A percentile compares a stretch with the other conserved stretches of the same genome.
Conservation (phyloP, 2,329 filamentous ascomycete species). For the Dothideomycetes sp. region DNA sequence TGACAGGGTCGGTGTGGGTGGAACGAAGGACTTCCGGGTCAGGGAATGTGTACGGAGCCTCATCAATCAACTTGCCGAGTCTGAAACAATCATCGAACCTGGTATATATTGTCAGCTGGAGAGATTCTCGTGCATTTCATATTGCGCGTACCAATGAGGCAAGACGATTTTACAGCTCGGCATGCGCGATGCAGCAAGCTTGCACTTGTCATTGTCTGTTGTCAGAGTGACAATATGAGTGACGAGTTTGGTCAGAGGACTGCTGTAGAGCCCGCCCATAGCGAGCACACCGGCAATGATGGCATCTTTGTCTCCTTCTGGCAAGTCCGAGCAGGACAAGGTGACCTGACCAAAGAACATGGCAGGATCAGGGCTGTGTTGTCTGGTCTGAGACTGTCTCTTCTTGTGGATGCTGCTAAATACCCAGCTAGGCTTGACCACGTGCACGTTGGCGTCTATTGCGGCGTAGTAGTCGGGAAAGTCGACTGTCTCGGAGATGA, state of each 20-base stretch:
- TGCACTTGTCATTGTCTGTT: conserved; percentile 61
- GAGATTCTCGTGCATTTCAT: neutral
- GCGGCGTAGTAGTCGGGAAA: conserved; percentile 78
- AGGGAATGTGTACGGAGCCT: conserved; percentile 74
- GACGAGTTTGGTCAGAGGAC: conserved; percentile 58
- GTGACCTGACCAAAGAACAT: conserved; percentile 82
- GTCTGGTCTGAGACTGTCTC: conserved; percentile 66
- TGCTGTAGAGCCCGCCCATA: conserved; percentile 72
- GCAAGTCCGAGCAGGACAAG: conserved; percentile 74
- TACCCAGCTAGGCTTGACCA: conserved; percentile 77
- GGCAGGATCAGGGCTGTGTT: conserved; percentile 81
- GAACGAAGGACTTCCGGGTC: conserved; percentile 65
- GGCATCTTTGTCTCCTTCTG: conserved; percentile 76
- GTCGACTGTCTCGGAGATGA: conserved; percentile 70
- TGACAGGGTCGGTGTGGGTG: conserved; percentile 12
- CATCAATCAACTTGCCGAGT: conserved; percentile 81
- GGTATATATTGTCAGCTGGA: neutral
- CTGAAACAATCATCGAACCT: conserved; percentile 87
- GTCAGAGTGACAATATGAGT: conserved; percentile 84
- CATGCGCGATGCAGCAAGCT: conserved; percentile 21
- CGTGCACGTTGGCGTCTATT: conserved; percentile 66
- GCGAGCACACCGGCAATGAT: conserved; percentile 84
- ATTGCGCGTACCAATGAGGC: conserved; percentile 59
- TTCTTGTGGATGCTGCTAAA: conserved; percentile 55
- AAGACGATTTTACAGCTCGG: conserved; percentile 70